Percentiles rank a stretch among this genome's conserved stretches.
phyloP scores from a whole-genome alignment of 1,139 yeast genomes.

The Sugiyamaella grinbergsii region DNA sequence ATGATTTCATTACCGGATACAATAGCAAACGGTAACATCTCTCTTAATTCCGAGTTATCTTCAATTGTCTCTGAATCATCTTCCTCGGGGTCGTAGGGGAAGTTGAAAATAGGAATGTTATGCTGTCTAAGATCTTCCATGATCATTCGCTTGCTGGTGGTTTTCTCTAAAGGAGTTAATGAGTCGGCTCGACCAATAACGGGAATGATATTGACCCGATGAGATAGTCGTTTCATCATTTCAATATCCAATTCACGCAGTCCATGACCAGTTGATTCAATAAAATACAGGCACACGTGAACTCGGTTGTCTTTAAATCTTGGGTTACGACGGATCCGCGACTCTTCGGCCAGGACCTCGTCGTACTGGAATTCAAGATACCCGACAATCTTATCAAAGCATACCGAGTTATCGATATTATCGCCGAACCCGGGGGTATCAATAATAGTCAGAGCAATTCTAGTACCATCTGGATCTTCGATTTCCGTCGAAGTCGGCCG shows the following conservation, averaged over 20 bases:
- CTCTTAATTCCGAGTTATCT: slow-evolving; percentile 72
- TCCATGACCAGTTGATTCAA: slow-evolving; percentile 75
- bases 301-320: slow-evolving; percentile 71
- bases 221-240: slow-evolving; percentile 72
- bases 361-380: slow-evolving; percentile 87
- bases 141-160: slow-evolving; percentile 61
- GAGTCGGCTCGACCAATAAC: slow-evolving; percentile 84
- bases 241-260: slow-evolving; percentile 69
- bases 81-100: slow-evolving; percentile 69
- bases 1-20: slow-evolving; percentile 68
- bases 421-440: slow-evolving; percentile 89
- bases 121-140: slow-evolving; percentile 75
- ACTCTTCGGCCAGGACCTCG: slow-evolving; percentile 86
- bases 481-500: slow-evolving; percentile 50
- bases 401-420: slow-evolving; percentile 62
- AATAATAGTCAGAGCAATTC: slow-evolving; percentile 52
- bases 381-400: slow-evolving; percentile 69
- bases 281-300: slow-evolving; percentile 67
- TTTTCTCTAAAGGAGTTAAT: slow-evolving; percentile 72
- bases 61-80: slow-evolving; percentile 69
- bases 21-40: slow-evolving; percentile 80
- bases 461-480: slow-evolving; percentile 42
- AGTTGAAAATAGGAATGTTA: slow-evolving; percentile 80
- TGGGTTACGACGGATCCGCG: slow-evolving; percentile 84
- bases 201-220: slow-evolving; percentile 82